Conservation (phyloP, 805 yeast species). For the Spathaspora sp. region DNA sequence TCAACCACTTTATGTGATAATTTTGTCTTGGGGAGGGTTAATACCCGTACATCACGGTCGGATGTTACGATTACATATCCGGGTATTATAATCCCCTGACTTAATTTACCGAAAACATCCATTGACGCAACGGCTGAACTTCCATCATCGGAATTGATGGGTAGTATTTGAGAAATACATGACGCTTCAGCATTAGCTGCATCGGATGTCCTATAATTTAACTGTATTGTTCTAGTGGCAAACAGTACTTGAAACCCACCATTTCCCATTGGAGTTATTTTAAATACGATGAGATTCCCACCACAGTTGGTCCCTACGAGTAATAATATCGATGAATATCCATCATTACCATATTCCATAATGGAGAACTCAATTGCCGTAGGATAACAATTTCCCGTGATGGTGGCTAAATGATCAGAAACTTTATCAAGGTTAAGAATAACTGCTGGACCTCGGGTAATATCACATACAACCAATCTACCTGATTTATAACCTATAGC, state of each 20-base stretch:
- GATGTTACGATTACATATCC: slow-evolving; percentile 62
- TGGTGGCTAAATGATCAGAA: slow-evolving; percentile 26
- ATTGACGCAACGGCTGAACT: slow-evolving; percentile 61
- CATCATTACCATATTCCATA: slow-evolving; percentile 62
- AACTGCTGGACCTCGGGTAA: slow-evolving; percentile 69
- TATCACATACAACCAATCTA: slow-evolving; percentile 67
- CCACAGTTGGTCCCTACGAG: slow-evolving; percentile 78
- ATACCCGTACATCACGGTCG: slow-evolving; percentile 55
- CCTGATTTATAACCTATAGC: slow-evolving; percentile 79
- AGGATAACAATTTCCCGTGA: slow-evolving; percentile 32
- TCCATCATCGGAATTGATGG: slow-evolving; percentile 59
- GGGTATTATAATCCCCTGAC: slow-evolving; percentile 57
- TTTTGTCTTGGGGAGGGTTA: slow-evolving; percentile 59
- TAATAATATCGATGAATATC: slow-evolving; percentile 67
- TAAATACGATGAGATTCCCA: slow-evolving; percentile 57
- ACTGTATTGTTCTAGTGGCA: slow-evolving; percentile 38
- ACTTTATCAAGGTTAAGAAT: slow-evolving; percentile 42
- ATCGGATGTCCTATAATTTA: slow-evolving; percentile 27
- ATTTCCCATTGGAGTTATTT: slow-evolving; percentile 56
- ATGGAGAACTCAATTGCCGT: slow-evolving; percentile 73
- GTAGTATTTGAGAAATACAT: slow-evolving; percentile 52
- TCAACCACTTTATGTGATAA: slow-evolving; percentile 61
- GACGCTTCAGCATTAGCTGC: slow-evolving; percentile 47
- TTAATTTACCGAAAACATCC: slow-evolving; percentile 52
- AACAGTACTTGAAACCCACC: slow-evolving; percentile 60